Evolutionary conservation across 495 filamentous ascomycete genomes (phyloP).

Genomic region (Penicillium bialowiezense): DNA sequence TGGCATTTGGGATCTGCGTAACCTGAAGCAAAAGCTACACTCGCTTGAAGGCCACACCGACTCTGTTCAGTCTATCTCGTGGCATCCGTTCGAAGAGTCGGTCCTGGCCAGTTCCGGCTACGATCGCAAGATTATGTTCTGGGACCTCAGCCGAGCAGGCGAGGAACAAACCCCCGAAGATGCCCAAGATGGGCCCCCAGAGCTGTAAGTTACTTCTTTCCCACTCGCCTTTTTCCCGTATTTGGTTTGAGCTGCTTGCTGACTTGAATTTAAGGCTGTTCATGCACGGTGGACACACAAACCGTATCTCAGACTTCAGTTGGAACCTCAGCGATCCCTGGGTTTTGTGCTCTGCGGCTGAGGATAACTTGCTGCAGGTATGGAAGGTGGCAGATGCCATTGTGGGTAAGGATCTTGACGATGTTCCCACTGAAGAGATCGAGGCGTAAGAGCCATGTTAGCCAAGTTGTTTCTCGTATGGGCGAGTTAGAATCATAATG

Average conservation of each 20-base stretch:
- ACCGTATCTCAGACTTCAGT: conserved; percentile 91
- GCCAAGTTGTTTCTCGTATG: conserved; percentile 2
- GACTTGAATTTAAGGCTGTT: conserved; percentile 60
- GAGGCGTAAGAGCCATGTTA: conserved; percentile 42
- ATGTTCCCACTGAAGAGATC: conserved; percentile 75
- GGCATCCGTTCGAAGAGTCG: conserved; percentile 86
- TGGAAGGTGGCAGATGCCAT: conserved; percentile 94
- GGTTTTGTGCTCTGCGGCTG: conserved; percentile 89
- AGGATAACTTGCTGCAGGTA: conserved; percentile 95
- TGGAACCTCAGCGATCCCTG: conserved; percentile 97
- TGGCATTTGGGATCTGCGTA: conserved; percentile 91
- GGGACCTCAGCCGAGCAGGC: conserved; percentile 87
- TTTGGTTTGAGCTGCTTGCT: conserved; percentile 20
- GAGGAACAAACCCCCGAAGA: conserved; percentile 95
- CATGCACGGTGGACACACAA: conserved; percentile 99
- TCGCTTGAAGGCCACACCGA: conserved; percentile 81
- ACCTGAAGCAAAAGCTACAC: conserved; percentile 81
- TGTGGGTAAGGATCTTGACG: conserved; percentile 75
- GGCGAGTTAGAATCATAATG: conserved; percentile 14
- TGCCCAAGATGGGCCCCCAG: conserved; percentile 92
- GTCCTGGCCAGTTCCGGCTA: conserved; percentile 89
- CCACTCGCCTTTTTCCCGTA: neutral
- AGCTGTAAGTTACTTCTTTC: conserved; percentile 63
- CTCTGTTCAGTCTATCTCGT: conserved; percentile 83
- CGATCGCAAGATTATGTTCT: conserved; percentile 91